Percentiles rank a stretch among this genome's conserved stretches.
Evolutionary conservation across 192 early-diverging fungal species (phyloP).

Genomic region (Podila minutissima): DNA sequence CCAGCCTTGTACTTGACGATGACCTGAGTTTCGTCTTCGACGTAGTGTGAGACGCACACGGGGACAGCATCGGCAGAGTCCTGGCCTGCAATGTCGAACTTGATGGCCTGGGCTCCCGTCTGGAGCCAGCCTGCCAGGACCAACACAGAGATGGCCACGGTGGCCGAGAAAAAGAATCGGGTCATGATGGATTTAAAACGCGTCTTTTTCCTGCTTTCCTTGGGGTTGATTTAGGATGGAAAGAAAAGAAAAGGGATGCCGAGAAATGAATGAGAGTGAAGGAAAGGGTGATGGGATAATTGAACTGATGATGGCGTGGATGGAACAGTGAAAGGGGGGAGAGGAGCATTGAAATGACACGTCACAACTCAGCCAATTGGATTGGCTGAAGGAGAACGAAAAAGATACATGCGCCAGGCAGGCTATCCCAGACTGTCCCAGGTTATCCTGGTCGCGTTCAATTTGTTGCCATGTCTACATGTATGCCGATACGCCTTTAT

Average conservation of each 20-base stretch:
- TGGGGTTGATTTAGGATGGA: not conserved
- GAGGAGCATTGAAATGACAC: not conserved
- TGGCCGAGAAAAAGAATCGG: constrained; percentile 14
- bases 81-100: constrained; percentile 81
- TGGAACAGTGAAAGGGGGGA: not conserved
- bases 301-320: too few species aligned
- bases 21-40: constrained; percentile 74
- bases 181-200: not conserved
- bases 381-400: too few species aligned
- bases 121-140: constrained; percentile 29
- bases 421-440: too few species aligned
- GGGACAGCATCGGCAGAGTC: constrained; percentile 49
- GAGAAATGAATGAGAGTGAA: not conserved
- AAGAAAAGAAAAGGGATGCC: not conserved
- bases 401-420: too few species aligned
- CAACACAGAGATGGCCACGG: constrained; percentile 22
- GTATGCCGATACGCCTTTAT: too few species aligned
- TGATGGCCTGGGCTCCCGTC: constrained; percentile 62
- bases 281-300: not conserved
- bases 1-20: constrained; percentile 74
- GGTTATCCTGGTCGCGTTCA: too few species aligned
- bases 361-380: not conserved
- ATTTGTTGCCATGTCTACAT: not conserved
- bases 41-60: constrained; percentile 84
- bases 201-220: not conserved